Evolutionary conservation across 2,329 filamentous ascomycete genomes (phyloP).

Genomic region (Penicillium sp.): DNA sequence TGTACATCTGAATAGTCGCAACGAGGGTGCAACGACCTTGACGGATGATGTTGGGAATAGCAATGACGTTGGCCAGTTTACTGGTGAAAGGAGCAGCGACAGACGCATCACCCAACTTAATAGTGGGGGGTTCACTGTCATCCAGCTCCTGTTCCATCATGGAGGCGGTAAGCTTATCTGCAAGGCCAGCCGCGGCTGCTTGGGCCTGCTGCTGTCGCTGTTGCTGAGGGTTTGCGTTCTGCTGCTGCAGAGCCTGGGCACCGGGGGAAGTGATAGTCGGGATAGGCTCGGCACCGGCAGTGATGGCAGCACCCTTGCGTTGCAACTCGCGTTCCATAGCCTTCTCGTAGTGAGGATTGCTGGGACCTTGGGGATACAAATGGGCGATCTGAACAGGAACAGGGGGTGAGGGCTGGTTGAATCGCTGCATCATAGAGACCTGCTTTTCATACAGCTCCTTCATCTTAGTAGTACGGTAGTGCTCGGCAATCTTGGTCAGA

Average conservation of each 20-base stretch:
- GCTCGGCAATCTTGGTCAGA: slow-evolving; percentile 86
- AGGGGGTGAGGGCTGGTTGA: slow-evolving; percentile 91
- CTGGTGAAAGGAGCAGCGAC: slow-evolving; percentile 97
- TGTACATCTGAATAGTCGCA: slow-evolving; percentile 99
- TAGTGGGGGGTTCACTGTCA: slow-evolving; percentile 86
- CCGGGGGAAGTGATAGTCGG: slow-evolving; percentile 68
- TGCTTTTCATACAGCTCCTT: slow-evolving; percentile 99
- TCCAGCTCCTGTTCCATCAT: slow-evolving; percentile 91
- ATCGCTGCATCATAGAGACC: slow-evolving; percentile 83
- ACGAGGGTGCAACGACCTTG: slow-evolving; percentile 97
- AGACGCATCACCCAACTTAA: slow-evolving; percentile 96
- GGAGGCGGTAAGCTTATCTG: slow-evolving; percentile 79
- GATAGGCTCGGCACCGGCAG: slow-evolving; percentile 53
- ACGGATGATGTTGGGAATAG: slow-evolving; percentile 96
- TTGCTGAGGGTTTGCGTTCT: slow-evolving; percentile 53
- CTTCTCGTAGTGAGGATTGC: slow-evolving; percentile 91
- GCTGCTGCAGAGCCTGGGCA: slow-evolving; percentile 61
- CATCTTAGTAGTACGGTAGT: slow-evolving; percentile 93
- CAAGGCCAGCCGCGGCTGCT: slow-evolving; percentile 73
- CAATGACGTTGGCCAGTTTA: slow-evolving; percentile 94
- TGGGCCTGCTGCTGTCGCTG: slow-evolving; percentile 59
- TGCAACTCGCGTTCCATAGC: slow-evolving; percentile 84
- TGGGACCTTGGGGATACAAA: slow-evolving; percentile 85
- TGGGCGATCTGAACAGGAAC: slow-evolving; percentile 92
- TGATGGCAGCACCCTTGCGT: slow-evolving; percentile 69